These are phyloP conservation scores for Vitis hybrid DNA, from an alignment of 177 flowering plant genomes.

Conservation along the genomic window DNA sequence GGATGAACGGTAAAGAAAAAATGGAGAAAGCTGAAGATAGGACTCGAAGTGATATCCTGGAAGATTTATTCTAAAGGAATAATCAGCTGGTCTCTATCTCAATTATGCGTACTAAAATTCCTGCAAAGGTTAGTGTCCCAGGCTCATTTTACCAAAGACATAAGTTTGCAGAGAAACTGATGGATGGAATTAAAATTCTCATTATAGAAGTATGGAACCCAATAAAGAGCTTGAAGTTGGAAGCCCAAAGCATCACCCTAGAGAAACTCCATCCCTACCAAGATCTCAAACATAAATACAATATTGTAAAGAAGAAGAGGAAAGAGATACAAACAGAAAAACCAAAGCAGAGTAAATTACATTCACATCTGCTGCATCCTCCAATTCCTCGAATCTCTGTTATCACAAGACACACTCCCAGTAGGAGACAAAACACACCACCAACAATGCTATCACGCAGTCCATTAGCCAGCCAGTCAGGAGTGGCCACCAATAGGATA, in stretches of 20 bases:
- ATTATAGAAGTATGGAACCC: too few species aligned
- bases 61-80: too few species aligned
- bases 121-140: too few species aligned
- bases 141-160: too few species aligned
- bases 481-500: conserved; percentile 38
- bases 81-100: too few species aligned
- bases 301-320: conserved; percentile 29
- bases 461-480: conserved; percentile 34
- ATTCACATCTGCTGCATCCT: conserved; percentile 14
- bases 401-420: conserved; percentile 25
- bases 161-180: too few species aligned
- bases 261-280: conserved; percentile 3
- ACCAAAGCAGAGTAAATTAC: conserved; percentile 12
- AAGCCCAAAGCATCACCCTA: background rate
- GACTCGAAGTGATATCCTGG: too few species aligned
- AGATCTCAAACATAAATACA: conserved; percentile 24
- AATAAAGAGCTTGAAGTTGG: too few species aligned
- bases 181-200: too few species aligned
- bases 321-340: conserved; percentile 24
- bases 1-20: too few species aligned
- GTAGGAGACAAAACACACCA: conserved; percentile 34
- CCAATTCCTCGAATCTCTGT: conserved; percentile 26
- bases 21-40: too few species aligned
- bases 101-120: too few species aligned
- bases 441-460: conserved; percentile 34